Evolutionary conservation across 1,284 basidiomycete genomes (phyloP), one percentile per base, ranked within the genome.

Genomic region (Tilletia walkeri): DNA sequence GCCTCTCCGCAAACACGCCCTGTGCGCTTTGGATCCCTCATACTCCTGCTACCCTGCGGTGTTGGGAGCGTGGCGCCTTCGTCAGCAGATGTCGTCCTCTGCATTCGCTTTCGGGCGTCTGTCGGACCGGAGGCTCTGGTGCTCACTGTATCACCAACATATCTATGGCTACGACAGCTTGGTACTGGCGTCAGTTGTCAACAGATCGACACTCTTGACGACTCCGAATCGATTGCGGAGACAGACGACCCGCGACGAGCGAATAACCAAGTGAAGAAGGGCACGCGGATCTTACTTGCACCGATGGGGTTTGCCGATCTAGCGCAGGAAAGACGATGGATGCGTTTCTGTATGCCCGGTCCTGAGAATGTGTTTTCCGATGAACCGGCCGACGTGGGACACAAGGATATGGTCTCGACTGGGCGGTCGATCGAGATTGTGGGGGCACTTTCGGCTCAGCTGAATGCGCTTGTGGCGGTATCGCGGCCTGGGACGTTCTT

Each of bases 111-210:
- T 38, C 34, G 34, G 12, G 34, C 36, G 16, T 38, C 18, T 6
- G 59, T 38, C 12, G 59, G 59, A 1, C 59, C 59, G 59, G 36
- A 63, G n/a, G 59, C 59, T 16, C 34, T 63, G 34, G 36, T 38
- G 36, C 10, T 63, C 3, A 38, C 10, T 20, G 36, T 41, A n/a
- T 14, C 36, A 36, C 59, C 59, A 9, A 63, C 34, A 5, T 39
- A 63, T 38, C 34, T 38, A 12, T 63, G 59, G 59, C 12, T 63
- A 16, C 30, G 18, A n/a, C 36, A 18, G 34, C 36, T 63, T 3
- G 59, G 34, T 20, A 34, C 14, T 3, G 30, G 36, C 34, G 2
- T 56, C n/a, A 20, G 24, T 4, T 56, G 54, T 24, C 34, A 63
- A 4, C 16, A 20, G 36, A 5, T 63, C 18, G 34, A 18, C 2